A percentile compares a stretch with the other conserved stretches of the same genome.
Conservation (phyloP, 2,329 filamentous ascomycete species). For the Ophiosphaerella korrae region DNA sequence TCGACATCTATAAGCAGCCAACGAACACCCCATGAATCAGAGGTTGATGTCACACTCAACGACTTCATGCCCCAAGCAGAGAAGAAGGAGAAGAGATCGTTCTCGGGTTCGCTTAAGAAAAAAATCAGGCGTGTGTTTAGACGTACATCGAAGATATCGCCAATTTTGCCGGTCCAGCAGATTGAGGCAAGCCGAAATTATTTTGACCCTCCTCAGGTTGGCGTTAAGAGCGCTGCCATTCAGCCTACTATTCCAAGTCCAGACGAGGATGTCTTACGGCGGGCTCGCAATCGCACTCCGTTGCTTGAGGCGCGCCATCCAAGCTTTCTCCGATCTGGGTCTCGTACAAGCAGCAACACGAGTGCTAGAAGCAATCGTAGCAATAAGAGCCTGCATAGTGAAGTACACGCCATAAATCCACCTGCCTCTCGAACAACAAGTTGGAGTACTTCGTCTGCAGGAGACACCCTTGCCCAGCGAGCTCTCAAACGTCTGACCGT, state of each 20-base stretch:
- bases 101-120: slow-evolving; percentile 65
- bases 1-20: slow-evolving; percentile 18
- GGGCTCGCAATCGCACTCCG: slow-evolving; percentile 33
- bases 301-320: slow-evolving; percentile 23
- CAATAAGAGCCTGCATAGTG: slow-evolving; percentile 38
- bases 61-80: slow-evolving; percentile 45
- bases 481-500: slow-evolving; percentile 66
- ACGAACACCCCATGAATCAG: slow-evolving; percentile 13
- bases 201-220: slow-evolving; percentile 31
- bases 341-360: slow-evolving; percentile 27
- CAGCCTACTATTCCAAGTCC: slow-evolving; percentile 43
- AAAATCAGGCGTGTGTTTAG: slow-evolving; percentile 66
- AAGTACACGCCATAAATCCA: slow-evolving; percentile 58
- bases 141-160: slow-evolving; percentile 37
- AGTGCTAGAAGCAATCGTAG: slow-evolving; percentile 30
- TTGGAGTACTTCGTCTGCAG: slow-evolving; percentile 69
- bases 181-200: slow-evolving; percentile 53
- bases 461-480: slow-evolving; percentile 58
- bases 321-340: slow-evolving; percentile 18
- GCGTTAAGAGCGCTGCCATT: slow-evolving; percentile 27
- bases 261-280: slow-evolving; percentile 55
- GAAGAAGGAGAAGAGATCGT: slow-evolving; percentile 63
- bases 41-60: slow-evolving; percentile 12
- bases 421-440: slow-evolving; percentile 65
- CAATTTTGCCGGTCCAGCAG: slow-evolving; percentile 59